These are phyloP conservation scores for Pythium aristosporum DNA, from an alignment of 352 stramenopile genomes.

Conservation along the genomic window DNA sequence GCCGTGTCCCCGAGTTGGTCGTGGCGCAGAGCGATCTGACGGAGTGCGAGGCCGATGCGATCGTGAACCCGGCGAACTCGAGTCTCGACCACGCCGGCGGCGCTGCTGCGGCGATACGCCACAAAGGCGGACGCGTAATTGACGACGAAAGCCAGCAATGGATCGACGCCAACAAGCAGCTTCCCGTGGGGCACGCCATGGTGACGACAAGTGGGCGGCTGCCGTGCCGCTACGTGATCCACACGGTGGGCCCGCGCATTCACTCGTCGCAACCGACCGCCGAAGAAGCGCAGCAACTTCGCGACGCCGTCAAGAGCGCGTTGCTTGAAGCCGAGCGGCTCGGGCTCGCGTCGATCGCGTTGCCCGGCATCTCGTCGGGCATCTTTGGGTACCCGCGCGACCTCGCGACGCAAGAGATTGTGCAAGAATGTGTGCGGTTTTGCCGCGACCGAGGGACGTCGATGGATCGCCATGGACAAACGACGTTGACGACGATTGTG, in stretches of 20 bases:
- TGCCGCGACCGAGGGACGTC: conserved; percentile 19
- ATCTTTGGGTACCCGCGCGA: conserved; percentile 51
- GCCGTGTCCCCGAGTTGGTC: conserved; percentile 17
- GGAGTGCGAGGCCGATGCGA: conserved; percentile 32
- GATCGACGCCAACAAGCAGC: conserved; percentile 25
- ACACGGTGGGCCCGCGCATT: conserved; percentile 41
- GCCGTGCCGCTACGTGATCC: conserved; percentile 43
- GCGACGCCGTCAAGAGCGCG: conserved; percentile 36
- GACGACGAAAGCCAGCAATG: conserved; percentile 33
- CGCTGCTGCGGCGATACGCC: conserved; percentile 34
- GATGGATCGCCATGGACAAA: neutral
- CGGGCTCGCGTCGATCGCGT: conserved; percentile 32
- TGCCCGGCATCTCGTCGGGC: conserved; percentile 46
- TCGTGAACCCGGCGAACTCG: conserved; percentile 48
- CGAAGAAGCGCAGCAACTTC: conserved; percentile 32
- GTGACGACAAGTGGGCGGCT: conserved; percentile 33
- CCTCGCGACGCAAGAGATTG: conserved; percentile 38
- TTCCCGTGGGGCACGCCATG: conserved; percentile 37
- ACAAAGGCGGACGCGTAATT: conserved; percentile 31
- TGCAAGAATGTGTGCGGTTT: conserved; percentile 36
- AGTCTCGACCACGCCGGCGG: conserved; percentile 37
- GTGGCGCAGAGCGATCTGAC: conserved; percentile 47
- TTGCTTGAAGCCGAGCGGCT: conserved; percentile 36
- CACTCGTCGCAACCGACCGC: conserved; percentile 19
- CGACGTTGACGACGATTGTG: conserved; percentile 26